A percentile compares a stretch with the other conserved stretches of the same genome.
Conservation (phyloP, 1,139 yeast genomes). For the Nakaseomyces bracarensis region DNA sequence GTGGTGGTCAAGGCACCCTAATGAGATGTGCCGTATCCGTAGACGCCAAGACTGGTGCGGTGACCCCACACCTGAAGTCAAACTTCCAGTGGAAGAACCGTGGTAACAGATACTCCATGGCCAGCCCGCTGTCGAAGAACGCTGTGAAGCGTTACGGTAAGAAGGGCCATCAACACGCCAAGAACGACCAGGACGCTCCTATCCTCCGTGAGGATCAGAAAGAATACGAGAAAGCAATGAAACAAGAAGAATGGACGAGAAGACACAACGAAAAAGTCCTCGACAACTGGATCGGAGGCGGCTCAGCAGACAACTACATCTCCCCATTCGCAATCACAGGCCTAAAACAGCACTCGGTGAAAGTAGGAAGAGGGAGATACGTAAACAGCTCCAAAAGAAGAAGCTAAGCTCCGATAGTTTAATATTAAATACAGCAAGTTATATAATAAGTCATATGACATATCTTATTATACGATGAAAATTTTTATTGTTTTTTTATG, state of each 20-base stretch:
- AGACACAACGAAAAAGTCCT: constrained; percentile 77
- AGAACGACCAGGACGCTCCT: constrained; percentile 44
- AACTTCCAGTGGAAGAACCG: constrained; percentile 92
- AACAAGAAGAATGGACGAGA: constrained; percentile 81
- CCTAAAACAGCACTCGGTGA: constrained; percentile 58
- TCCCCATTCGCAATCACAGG: constrained; percentile 81
- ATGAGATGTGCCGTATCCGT: constrained; percentile 86
- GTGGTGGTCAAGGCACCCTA: constrained; percentile 87
- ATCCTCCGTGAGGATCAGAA: constrained; percentile 86
- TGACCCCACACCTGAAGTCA: constrained; percentile 83
- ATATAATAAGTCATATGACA: too few species aligned
- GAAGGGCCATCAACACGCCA: constrained; percentile 63
- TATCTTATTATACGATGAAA: neutral
- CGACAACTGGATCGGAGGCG: constrained; percentile 89
- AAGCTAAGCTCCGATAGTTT: constrained; percentile 21
- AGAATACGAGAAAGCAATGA: constrained; percentile 81
- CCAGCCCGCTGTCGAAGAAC: constrained; percentile 65
- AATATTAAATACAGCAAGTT: too few species aligned
- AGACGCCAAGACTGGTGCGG: constrained; percentile 66
- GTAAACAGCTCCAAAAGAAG: constrained; percentile 54
- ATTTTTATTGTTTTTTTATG: neutral
- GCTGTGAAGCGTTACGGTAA: constrained; percentile 56
- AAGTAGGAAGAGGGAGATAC: constrained; percentile 73
- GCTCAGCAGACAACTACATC: constrained; percentile 76
- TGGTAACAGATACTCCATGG: constrained; percentile 73